Evolutionary conservation across 2,329 filamentous ascomycete species (phyloP), one percentile per base, ranked within the genome.

Genomic region (Ilyonectria robusta): DNA sequence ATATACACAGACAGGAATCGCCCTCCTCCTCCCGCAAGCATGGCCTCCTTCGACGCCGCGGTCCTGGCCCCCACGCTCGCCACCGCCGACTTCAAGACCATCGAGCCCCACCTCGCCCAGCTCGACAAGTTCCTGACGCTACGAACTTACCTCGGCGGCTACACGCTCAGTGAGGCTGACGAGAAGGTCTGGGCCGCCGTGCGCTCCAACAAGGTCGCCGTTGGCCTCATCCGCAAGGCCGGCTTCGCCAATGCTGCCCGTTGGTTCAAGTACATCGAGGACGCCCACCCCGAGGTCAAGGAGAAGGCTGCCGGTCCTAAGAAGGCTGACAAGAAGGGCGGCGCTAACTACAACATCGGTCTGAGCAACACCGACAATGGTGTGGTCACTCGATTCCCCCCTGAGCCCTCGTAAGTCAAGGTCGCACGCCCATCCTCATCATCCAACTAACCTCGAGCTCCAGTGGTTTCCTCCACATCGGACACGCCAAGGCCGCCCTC

Each of bases 401-500:
- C 95, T 4, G 95, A 98, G 90, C 95, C 95, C 70, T 97, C 94
- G 86, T 93, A 81, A 82, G 89, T 84, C 31, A 35, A 44, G 37
- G 13, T 62, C 56, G 62, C 77, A 62, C 62, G 33, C 17, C 44
- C 26, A 7, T 19, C 40, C 7, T 8, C 40, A n/a, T n/a, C 15
- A 42, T 51, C 42, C 33, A 53, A 59, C 72, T 73, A 47, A 64
- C 35, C 78, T 71, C 42, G 35, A 33, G 6, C 2, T 29, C 66
- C 35, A 87, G 85, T 72, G 94, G 94, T 68, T 97, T 97, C 79
- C 89, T 98, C 50, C 95, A 98, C 83, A 97, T 98, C 71, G 95
- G 95, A 60, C 95, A 98, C 84, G 94, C 94, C 74, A 98, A 98
- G 84, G 94, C 94, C 33, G 94, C 94, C 6, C 87, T 97, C 62